phyloP scores from a whole-genome alignment of 495 filamentous ascomycete genomes.

The Choiromyces venosus region DNA sequence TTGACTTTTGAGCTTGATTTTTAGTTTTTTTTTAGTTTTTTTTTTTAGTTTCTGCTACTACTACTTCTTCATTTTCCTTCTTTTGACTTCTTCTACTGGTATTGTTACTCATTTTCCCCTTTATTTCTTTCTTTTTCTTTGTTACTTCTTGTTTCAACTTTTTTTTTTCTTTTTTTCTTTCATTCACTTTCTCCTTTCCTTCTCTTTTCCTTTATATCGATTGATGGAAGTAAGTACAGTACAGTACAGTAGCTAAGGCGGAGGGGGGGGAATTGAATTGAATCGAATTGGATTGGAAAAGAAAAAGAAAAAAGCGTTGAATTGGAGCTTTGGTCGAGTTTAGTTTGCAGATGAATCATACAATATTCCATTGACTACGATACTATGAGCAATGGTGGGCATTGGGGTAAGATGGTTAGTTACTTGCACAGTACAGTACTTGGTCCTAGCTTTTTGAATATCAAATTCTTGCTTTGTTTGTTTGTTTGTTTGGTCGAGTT shows the following conservation, averaged over 20 bases:
- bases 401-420: too few species aligned
- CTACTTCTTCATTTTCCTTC: too few species aligned
- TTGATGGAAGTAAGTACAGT: constrained; percentile 15
- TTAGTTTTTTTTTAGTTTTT: constrained; percentile 5
- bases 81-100: constrained; percentile 13
- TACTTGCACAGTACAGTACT: too few species aligned
- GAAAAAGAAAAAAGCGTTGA: neutral
- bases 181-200: neutral
- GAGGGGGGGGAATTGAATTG: too few species aligned
- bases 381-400: neutral
- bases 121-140: neutral
- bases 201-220: constrained; percentile 2
- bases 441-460: too few species aligned
- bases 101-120: constrained; percentile 9
- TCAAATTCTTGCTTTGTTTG: too few species aligned
- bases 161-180: constrained; percentile 11
- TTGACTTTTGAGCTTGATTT: neutral
- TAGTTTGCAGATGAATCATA: neutral
- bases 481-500: too few species aligned
- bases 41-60: too few species aligned
- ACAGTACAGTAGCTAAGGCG: neutral
- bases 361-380: too few species aligned
- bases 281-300: neutral
- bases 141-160: neutral
- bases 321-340: neutral